These are phyloP conservation scores for Kingdonia uniflora DNA, from an alignment of 164 flowering plant species.

Conservation along the genomic window DNA sequence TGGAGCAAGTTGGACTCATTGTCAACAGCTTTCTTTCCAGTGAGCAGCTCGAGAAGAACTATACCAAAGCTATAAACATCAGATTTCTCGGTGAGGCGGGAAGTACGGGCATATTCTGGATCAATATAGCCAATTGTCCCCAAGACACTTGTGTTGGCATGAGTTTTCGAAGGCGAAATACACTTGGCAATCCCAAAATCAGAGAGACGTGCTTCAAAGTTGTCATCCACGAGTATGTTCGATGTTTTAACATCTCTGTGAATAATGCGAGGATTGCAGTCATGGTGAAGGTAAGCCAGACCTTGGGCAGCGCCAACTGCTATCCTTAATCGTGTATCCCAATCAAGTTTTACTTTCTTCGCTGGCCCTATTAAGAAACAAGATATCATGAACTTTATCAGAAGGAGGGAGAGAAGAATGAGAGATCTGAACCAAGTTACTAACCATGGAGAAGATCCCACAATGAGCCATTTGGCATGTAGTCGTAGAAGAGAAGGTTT, in stretches of 20 bases:
- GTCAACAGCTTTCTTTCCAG: slow-evolving; percentile 91
- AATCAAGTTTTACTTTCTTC: slow-evolving; percentile 80
- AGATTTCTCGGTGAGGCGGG: slow-evolving; percentile 76
- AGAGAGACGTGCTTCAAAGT: slow-evolving; percentile 86
- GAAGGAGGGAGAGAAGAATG: background rate
- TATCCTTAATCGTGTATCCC: slow-evolving; percentile 74
- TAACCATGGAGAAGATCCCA: slow-evolving; percentile 96
- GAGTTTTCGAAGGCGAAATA: slow-evolving; percentile 56
- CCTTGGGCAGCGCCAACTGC: slow-evolving; percentile 97
- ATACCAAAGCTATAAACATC: slow-evolving; percentile 95
- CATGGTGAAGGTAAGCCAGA: slow-evolving; percentile 91
- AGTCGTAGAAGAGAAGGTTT: slow-evolving; percentile 86
- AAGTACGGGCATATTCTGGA: slow-evolving; percentile 91
- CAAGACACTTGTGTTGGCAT: slow-evolving; percentile 79
- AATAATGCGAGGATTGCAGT: slow-evolving; percentile 75
- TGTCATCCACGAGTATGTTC: slow-evolving; percentile 75
- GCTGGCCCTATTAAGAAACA: slow-evolving; percentile 35
- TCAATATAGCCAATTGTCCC: slow-evolving; percentile 97
- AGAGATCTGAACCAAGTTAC: slow-evolving; percentile 12
- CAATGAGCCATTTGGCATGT: slow-evolving; percentile 91
- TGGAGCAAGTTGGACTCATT: slow-evolving; percentile 82
- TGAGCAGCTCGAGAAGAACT: slow-evolving; percentile 85
- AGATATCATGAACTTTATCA: background rate
- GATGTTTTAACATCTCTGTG: slow-evolving; percentile 91
- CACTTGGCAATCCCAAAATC: slow-evolving; percentile 91